phyloP scores from a whole-genome alignment of 75 land plant species.

The Pinus tabuliformis region DNA sequence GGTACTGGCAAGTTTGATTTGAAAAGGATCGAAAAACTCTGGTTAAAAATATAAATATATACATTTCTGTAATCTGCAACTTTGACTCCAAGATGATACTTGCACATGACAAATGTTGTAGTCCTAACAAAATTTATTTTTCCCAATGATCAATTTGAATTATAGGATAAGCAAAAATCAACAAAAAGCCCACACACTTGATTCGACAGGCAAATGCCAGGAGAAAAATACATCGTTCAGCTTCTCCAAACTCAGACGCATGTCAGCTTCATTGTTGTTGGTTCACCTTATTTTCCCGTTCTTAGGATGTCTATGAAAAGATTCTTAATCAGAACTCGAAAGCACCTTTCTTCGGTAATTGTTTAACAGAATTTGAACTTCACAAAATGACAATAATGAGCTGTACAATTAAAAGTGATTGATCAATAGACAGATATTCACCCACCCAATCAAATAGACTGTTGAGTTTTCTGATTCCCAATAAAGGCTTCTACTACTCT shows the following conservation, averaged over 20 bases:
- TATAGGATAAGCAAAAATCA: background rate
- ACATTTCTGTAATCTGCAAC: too few relatives aligned
- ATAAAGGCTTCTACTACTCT: background rate
- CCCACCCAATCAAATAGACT: background rate
- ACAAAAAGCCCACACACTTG: background rate
- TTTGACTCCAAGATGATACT: too few relatives aligned
- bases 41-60: too few relatives aligned
- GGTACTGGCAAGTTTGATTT: too few relatives aligned
- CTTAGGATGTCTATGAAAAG: background rate
- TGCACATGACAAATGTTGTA: too few relatives aligned
- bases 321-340: background rate
- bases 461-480: background rate
- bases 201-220: background rate
- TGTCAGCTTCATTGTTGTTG: background rate
- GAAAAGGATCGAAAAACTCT: too few relatives aligned
- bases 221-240: background rate
- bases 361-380: background rate
- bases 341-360: background rate
- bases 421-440: background rate
- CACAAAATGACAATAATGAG: background rate
- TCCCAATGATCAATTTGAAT: background rate
- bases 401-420: conserved; percentile 6
- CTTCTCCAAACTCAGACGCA: background rate
- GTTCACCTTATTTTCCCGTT: background rate
- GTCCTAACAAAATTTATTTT: too few relatives aligned